Evolutionary conservation across 129 eudicot genomes (phyloP).

Genomic region (Helichrysum umbraculigerum): DNA sequence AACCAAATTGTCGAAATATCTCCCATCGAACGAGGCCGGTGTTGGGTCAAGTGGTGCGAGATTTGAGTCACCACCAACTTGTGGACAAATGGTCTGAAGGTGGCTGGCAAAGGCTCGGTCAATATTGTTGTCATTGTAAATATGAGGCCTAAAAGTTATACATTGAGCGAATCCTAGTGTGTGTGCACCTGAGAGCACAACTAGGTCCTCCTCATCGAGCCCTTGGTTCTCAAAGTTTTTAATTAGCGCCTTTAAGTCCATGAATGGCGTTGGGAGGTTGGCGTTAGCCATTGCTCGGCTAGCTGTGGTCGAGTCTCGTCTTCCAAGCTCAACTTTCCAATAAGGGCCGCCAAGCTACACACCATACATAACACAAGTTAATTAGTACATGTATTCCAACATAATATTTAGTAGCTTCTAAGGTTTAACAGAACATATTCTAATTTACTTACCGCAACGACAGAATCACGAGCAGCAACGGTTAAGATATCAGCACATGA

Average conservation of each 20-base stretch:
- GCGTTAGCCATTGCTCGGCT: slow-evolving; percentile 25
- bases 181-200: slow-evolving; percentile 59
- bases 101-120: slow-evolving; percentile 19
- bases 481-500: slow-evolving; percentile 47
- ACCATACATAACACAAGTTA: neutral
- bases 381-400: too few relatives aligned
- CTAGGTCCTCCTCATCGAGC: slow-evolving; percentile 51
- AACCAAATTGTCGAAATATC: slow-evolving; percentile 33
- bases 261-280: slow-evolving; percentile 31
- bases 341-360: slow-evolving; percentile 41
- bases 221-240: slow-evolving; percentile 40
- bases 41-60: slow-evolving; percentile 38
- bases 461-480: slow-evolving; percentile 40
- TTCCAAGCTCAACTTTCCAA: slow-evolving; percentile 40
- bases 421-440: neutral
- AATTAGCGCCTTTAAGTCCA: slow-evolving; percentile 27
- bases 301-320: slow-evolving; percentile 43
- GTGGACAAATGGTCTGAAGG: slow-evolving; percentile 28
- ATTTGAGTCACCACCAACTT: slow-evolving; percentile 18
- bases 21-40: slow-evolving; percentile 22
- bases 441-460: slow-evolving; percentile 24
- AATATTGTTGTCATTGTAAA: slow-evolving; percentile 28
- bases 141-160: slow-evolving; percentile 20
- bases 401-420: too few relatives aligned
- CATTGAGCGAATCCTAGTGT: slow-evolving; percentile 32